Conservation (phyloP, 371 early-diverging fungal genomes). For the Apophysomyces sp. region DNA sequence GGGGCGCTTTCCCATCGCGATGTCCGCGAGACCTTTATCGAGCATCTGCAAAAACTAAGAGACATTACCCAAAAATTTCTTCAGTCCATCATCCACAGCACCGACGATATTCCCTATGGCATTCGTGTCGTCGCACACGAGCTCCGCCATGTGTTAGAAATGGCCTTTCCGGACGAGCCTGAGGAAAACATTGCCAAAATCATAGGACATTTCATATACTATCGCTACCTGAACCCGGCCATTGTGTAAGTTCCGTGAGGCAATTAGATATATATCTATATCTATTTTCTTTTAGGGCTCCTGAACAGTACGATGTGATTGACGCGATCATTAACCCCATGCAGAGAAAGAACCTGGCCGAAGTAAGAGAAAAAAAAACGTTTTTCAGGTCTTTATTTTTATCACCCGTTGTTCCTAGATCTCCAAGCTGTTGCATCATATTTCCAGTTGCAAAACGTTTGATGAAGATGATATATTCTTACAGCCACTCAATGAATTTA, state of each 20-base stretch:
- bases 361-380: constrained; percentile 38
- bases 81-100: constrained; percentile 74
- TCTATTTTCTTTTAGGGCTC: constrained; percentile 65
- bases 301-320: constrained; percentile 95
- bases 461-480: constrained; percentile 70
- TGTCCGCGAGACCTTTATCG: constrained; percentile 75
- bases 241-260: constrained; percentile 73
- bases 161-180: constrained; percentile 79
- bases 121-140: constrained; percentile 94
- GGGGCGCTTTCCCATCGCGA: constrained; percentile 88
- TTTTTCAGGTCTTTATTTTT: too few species aligned
- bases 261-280: background rate
- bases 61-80: constrained; percentile 82
- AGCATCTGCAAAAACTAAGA: constrained; percentile 73
- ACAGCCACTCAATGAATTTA: constrained; percentile 79
- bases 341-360: constrained; percentile 95
- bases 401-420: constrained; percentile 51
- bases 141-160: constrained; percentile 72
- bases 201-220: constrained; percentile 94
- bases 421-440: constrained; percentile 90
- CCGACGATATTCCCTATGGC: constrained; percentile 93
- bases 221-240: constrained; percentile 97
- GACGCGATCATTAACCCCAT: constrained; percentile 79
- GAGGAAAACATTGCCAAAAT: constrained; percentile 80
- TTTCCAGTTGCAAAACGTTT: constrained; percentile 80